These are phyloP conservation scores for Calocera viscosa DNA, from an alignment of 768 basidiomycete species.

Conservation along the genomic window DNA sequence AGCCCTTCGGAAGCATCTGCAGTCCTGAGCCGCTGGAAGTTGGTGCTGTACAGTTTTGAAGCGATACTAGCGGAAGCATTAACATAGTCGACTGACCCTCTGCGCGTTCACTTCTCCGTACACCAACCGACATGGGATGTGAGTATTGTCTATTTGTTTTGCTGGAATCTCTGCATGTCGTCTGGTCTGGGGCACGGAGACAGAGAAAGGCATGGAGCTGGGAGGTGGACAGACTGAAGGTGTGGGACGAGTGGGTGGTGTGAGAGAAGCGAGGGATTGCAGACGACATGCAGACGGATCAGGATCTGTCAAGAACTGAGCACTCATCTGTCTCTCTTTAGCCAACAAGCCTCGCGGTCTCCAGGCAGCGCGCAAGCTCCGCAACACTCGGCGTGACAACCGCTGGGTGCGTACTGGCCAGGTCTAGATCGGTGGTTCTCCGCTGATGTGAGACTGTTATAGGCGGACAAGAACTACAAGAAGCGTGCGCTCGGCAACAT, in stretches of 20 bases:
- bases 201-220: background rate
- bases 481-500: slow-evolving; percentile 98
- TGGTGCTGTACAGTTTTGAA: slow-evolving; percentile 6
- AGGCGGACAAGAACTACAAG: slow-evolving; percentile 99
- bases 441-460: slow-evolving; percentile 11
- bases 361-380: slow-evolving; percentile 96
- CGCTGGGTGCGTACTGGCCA: slow-evolving; percentile 64
- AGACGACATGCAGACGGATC: slow-evolving; percentile 3
- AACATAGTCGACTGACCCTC: background rate
- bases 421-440: slow-evolving; percentile 8
- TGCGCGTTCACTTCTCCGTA: background rate
- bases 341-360: slow-evolving; percentile 99
- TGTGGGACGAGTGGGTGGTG: background rate
- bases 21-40: background rate
- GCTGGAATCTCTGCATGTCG: background rate
- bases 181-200: background rate
- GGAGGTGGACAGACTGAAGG: background rate
- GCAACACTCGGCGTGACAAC: slow-evolving; percentile 84
- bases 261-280: background rate
- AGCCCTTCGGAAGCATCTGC: background rate
- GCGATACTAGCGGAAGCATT: background rate
- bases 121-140: slow-evolving; percentile 9
- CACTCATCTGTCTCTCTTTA: slow-evolving; percentile 24
- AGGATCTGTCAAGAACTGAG: background rate
- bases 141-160: background rate